A percentile compares a stretch with the other conserved stretches of the same genome.
Evolutionary conservation across 1,284 basidiomycete genomes (phyloP).

Genomic region (Ceratobasidium papillatum): DNA sequence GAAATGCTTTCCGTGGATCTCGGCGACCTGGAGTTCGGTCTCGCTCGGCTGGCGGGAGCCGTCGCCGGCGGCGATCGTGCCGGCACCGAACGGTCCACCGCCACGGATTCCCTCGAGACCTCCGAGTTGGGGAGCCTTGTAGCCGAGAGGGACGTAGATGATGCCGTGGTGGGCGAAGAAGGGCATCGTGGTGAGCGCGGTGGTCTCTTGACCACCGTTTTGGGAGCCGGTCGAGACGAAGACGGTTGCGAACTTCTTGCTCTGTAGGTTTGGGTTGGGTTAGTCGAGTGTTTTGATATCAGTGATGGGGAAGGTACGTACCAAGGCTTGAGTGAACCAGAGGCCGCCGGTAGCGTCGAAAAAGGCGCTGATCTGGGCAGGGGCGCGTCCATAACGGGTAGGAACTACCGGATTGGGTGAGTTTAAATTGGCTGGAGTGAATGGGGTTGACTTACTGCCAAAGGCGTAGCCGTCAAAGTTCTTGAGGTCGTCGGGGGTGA

Average conservation of each 20-base stretch:
- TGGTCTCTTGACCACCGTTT: constrained; percentile 45
- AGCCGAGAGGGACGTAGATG: constrained; percentile 55
- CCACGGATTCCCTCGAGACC: constrained; percentile 51
- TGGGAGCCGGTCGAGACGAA: constrained; percentile 50
- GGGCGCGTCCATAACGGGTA: constrained; percentile 49
- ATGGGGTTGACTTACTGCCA: constrained; percentile 8
- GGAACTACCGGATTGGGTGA: constrained; percentile 52
- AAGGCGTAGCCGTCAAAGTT: constrained; percentile 47
- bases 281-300: not conserved
- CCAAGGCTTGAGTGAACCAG: constrained; percentile 58
- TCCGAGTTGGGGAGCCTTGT: constrained; percentile 50
- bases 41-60: constrained; percentile 41
- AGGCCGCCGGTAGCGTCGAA: constrained; percentile 59
- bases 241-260: constrained; percentile 57
- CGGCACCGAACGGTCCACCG: constrained; percentile 52
- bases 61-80: constrained; percentile 41
- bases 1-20: constrained; percentile 42
- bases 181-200: constrained; percentile 47
- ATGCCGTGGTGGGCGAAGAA: constrained; percentile 57
- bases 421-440: not conserved
- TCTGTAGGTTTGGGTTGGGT: not conserved
- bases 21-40: constrained; percentile 40
- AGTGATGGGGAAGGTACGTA: too few species aligned
- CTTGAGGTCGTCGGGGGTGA: constrained; percentile 57
- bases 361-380: constrained; percentile 55